Evolutionary conservation across 306 rosid species (phyloP).

Genomic region (apple (Malus domestica)): ASM211411v1 NC_041805.1:679001-679500

Average conservation of each 20-base stretch:
- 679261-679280: background rate
- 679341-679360: too few relatives aligned
- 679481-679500: too few relatives aligned
- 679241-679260: background rate
- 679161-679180: constrained; percentile 64
- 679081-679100: constrained; percentile 11
- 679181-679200: constrained; percentile 81
- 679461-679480: too few relatives aligned
- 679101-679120: constrained; percentile 26
- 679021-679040: constrained; percentile 32
- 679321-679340: too few relatives aligned
- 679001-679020: constrained; percentile 1
- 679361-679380: too few relatives aligned
- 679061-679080: constrained; percentile 29
- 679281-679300: too few relatives aligned
- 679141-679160: constrained; percentile 25
- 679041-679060: constrained; percentile 36
- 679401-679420: too few relatives aligned
- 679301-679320: too few relatives aligned
- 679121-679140: constrained; percentile 34
- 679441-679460: too few relatives aligned
- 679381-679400: too few relatives aligned
- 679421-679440: too few relatives aligned
- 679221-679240: constrained; percentile 21
- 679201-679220: constrained; percentile 51